Evolutionary conservation across 108 stramenopile genomes (phyloP).

Genomic region (Cyclotella kingstonii): DNA sequence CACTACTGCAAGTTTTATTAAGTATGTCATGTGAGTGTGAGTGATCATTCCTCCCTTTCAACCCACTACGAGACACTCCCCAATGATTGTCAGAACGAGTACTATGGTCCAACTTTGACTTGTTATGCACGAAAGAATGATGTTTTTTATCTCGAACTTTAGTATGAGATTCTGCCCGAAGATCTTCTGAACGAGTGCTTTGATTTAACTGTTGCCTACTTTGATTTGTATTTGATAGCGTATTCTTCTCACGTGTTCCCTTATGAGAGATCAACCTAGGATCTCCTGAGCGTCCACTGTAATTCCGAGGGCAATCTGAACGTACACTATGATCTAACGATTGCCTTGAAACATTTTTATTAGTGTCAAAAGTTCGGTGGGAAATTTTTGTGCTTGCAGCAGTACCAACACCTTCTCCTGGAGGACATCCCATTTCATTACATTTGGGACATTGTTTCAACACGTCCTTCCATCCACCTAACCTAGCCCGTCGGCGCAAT

Average conservation of each 20-base stretch:
- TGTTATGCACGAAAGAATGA: neutral
- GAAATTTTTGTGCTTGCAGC: neutral
- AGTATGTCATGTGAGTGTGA: too few species aligned
- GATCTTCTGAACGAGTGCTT: neutral
- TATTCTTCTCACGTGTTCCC: neutral
- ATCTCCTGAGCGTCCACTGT: too few species aligned
- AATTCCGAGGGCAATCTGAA: too few species aligned
- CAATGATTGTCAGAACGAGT: neutral
- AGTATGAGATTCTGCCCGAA: neutral
- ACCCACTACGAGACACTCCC: too few species aligned
- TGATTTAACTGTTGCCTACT: neutral
- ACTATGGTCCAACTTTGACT: neutral
- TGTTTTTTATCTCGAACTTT: neutral
- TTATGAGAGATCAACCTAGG: too few species aligned
- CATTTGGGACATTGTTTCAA: slow-evolving; percentile 39
- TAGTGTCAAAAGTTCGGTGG: neutral
- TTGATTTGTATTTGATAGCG: neutral
- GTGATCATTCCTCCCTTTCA: too few species aligned
- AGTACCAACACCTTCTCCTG: neutral
- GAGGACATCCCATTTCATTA: neutral
- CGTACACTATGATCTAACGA: too few species aligned
- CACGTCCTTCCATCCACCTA: slow-evolving; percentile 41
- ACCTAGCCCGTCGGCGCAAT: slow-evolving; percentile 19
- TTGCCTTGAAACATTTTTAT: neutral
- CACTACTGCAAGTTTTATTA: too few species aligned